A percentile compares a stretch with the other conserved stretches of the same genome.
phyloP scores from a whole-genome alignment of 129 eudicot genomes.

The Mikania micrantha region DNA sequence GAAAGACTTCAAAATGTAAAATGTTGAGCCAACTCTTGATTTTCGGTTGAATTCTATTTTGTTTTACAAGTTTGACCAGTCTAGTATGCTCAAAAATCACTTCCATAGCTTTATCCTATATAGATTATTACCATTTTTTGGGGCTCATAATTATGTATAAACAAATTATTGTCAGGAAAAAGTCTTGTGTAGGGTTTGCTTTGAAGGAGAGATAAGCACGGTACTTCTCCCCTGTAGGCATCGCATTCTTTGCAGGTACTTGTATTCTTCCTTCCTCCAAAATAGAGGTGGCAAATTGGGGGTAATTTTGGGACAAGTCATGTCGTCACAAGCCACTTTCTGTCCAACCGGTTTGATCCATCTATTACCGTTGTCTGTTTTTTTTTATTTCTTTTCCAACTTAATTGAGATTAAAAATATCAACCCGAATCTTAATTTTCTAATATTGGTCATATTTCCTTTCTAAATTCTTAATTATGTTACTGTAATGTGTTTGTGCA shows the following conservation, averaged over 20 bases:
- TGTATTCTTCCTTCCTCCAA: neutral
- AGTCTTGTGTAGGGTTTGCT: constrained; percentile 81
- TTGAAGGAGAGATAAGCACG: constrained; percentile 69
- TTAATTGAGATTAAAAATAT: neutral
- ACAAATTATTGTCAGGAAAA: constrained; percentile 58
- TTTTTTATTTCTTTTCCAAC: neutral
- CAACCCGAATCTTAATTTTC: neutral
- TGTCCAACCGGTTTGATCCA: neutral
- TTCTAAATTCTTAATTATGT: neutral
- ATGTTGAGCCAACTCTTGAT: constrained; percentile 21
- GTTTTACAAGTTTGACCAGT: neutral
- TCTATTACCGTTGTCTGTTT: neutral
- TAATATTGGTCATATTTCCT: neutral
- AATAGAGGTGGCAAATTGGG: neutral
- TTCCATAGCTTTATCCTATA: neutral
- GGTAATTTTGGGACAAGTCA: neutral
- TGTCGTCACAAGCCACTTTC: neutral
- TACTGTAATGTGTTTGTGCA: constrained; percentile 22
- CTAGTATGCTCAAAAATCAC: neutral
- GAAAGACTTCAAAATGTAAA: constrained; percentile 93
- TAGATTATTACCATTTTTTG: neutral
- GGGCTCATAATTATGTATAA: neutral
- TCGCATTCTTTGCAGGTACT: constrained; percentile 79
- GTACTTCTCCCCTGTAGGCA: constrained; percentile 94
- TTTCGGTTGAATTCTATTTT: neutral